These are phyloP conservation scores for Suillus subaureus DNA, from an alignment of 768 basidiomycete species.

Conservation along the genomic window DNA sequence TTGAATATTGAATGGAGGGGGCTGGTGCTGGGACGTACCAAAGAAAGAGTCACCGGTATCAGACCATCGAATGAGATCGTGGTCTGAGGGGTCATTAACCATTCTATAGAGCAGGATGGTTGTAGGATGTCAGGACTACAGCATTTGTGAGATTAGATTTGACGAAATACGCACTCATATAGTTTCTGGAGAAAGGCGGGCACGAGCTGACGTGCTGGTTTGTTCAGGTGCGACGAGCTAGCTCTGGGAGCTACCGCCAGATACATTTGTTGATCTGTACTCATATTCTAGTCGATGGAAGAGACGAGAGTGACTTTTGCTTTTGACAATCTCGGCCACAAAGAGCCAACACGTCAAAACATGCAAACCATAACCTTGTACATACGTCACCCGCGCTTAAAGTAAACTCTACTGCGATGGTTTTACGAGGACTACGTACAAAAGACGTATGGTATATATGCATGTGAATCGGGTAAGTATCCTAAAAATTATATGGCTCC, in stretches of 20 bases:
- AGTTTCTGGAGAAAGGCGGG: constrained; percentile 94
- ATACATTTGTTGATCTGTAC: constrained; percentile 58
- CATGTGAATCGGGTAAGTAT: not conserved
- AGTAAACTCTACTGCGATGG: not conserved
- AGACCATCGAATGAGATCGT: constrained; percentile 89
- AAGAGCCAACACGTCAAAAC: constrained; percentile 5
- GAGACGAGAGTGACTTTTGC: not conserved
- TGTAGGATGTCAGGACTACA: constrained; percentile 14
- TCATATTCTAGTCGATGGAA: constrained; percentile 31
- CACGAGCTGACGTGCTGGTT: constrained; percentile 51
- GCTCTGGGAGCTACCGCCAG: constrained; percentile 49
- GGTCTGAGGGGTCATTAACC: constrained; percentile 84
- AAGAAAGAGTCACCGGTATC: constrained; percentile 91
- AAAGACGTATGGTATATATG: not conserved
- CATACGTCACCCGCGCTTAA: not conserved
- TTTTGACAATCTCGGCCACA: constrained; percentile 3
- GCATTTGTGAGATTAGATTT: constrained; percentile 14
- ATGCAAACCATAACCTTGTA: not conserved
- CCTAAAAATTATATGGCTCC: constrained; percentile 13
- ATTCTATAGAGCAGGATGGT: constrained; percentile 55
- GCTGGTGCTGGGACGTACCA: constrained; percentile 46
- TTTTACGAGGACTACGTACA: not conserved
- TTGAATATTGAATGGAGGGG: constrained; percentile 7
- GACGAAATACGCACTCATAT: constrained; percentile 66
- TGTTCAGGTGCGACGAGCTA: constrained; percentile 44